phyloP scores from a whole-genome alignment of 2,329 filamentous ascomycete genomes.

The Dactylellina parvicollis region DNA sequence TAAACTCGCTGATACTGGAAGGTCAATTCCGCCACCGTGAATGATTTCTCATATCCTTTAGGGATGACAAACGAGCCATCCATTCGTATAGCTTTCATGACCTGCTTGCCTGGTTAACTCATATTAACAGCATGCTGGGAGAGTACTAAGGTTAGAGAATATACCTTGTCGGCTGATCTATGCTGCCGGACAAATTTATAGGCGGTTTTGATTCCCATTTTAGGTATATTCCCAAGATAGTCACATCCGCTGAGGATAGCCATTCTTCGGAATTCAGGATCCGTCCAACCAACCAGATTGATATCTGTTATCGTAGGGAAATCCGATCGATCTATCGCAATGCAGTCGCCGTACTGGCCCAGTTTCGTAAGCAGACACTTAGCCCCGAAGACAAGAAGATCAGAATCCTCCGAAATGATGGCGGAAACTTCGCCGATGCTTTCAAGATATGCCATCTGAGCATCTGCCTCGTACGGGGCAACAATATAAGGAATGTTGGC shows the following conservation, averaged over 20 bases:
- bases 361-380: constrained; percentile 91
- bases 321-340: constrained; percentile 88
- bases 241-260: constrained; percentile 96
- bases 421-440: constrained; percentile 82
- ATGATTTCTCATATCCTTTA: constrained; percentile 79
- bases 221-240: constrained; percentile 85
- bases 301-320: constrained; percentile 84
- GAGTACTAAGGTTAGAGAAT: not conserved
- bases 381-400: constrained; percentile 92
- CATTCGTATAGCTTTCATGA: constrained; percentile 81
- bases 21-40: constrained; percentile 86
- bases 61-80: constrained; percentile 87
- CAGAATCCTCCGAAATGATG: constrained; percentile 95
- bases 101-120: constrained; percentile 15
- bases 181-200: constrained; percentile 89
- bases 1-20: constrained; percentile 96
- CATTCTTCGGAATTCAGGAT: constrained; percentile 91
- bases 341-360: constrained; percentile 89
- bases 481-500: constrained; percentile 85
- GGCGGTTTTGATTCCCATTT: constrained; percentile 91
- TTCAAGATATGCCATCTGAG: constrained; percentile 95
- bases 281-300: constrained; percentile 89
- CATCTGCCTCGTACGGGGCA: constrained; percentile 95
- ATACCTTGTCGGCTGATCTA: constrained; percentile 83
- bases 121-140: not conserved